Percentiles rank a stretch among this genome's conserved stretches.
Conservation (phyloP, 2,329 filamentous ascomycete genomes). For the Verticillium albo-atrum region DNA sequence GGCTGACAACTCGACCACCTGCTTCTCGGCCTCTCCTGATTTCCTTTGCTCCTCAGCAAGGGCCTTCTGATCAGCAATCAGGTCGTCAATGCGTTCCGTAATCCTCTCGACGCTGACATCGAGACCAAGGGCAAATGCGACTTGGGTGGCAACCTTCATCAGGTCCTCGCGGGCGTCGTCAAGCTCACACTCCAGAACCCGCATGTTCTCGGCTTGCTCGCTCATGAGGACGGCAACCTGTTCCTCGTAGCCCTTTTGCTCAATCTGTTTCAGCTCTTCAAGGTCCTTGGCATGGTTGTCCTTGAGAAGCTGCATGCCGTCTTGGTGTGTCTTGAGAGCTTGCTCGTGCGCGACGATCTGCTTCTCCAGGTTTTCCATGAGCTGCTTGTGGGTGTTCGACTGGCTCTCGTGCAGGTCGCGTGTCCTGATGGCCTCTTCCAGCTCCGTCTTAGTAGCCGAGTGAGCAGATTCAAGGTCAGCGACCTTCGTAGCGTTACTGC, state of each 20-base stretch:
- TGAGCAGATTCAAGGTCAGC: slow-evolving; percentile 71
- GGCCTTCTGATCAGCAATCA: slow-evolving; percentile 55
- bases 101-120: slow-evolving; percentile 66
- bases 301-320: slow-evolving; percentile 44
- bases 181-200: slow-evolving; percentile 57
- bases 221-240: slow-evolving; percentile 54
- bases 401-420: slow-evolving; percentile 48
- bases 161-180: slow-evolving; percentile 62
- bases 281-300: slow-evolving; percentile 46
- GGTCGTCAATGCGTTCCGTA: slow-evolving; percentile 53
- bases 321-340: slow-evolving; percentile 49
- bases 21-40: slow-evolving; percentile 49
- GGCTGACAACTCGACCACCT: slow-evolving; percentile 49
- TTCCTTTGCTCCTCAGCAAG: slow-evolving; percentile 56
- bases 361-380: slow-evolving; percentile 50
- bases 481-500: slow-evolving; percentile 64
- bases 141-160: slow-evolving; percentile 58
- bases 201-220: slow-evolving; percentile 54
- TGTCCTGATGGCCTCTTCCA: slow-evolving; percentile 61
- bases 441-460: slow-evolving; percentile 57
- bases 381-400: slow-evolving; percentile 37
- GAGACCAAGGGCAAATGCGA: slow-evolving; percentile 55
- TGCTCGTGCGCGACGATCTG: slow-evolving; percentile 58
- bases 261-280: slow-evolving; percentile 40
- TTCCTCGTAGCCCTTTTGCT: slow-evolving; percentile 52